Evolutionary conservation across 75 land plant species (phyloP).

Genomic region (Pinus taeda): DNA sequence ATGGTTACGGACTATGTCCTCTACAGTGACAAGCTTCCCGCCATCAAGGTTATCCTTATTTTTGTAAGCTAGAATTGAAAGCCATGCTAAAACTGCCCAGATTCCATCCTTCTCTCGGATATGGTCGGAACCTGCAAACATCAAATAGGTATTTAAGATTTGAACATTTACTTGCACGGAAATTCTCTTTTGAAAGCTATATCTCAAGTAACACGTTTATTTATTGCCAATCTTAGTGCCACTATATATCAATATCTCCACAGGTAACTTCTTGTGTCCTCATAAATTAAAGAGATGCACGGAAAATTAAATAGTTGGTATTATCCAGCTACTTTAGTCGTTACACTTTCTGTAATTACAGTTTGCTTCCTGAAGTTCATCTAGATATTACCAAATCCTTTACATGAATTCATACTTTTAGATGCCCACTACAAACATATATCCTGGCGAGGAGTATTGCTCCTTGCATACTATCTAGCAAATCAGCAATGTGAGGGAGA

Average conservation of each 20-base stretch:
- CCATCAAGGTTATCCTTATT: constrained; percentile 77
- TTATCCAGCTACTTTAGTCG: too few species aligned
- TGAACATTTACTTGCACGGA: not conserved
- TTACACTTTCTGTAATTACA: too few species aligned
- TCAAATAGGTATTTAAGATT: not conserved
- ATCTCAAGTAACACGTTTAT: not conserved
- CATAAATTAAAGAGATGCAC: not conserved
- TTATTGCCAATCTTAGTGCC: too few species aligned
- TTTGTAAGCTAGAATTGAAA: constrained; percentile 88
- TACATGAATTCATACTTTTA: not conserved
- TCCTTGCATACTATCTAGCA: too few species aligned
- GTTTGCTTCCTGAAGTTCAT: not conserved
- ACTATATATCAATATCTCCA: too few species aligned
- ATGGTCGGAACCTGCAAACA: constrained; percentile 87
- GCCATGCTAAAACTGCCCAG: constrained; percentile 99
- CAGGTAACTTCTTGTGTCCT: too few species aligned
- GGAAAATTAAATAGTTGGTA: not conserved
- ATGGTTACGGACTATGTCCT: constrained; percentile 92
- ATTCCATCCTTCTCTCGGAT: constrained; percentile 99
- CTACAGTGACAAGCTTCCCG: constrained; percentile 88
- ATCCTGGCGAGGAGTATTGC: too few species aligned
- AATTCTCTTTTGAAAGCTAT: not conserved
- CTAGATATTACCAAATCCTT: not conserved
- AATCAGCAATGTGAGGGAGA: too few species aligned
- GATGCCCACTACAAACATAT: too few species aligned